These are phyloP conservation scores for Rhodamnia rubescens DNA, from an alignment of 345 rosid species.

Conservation along the genomic window DNA sequence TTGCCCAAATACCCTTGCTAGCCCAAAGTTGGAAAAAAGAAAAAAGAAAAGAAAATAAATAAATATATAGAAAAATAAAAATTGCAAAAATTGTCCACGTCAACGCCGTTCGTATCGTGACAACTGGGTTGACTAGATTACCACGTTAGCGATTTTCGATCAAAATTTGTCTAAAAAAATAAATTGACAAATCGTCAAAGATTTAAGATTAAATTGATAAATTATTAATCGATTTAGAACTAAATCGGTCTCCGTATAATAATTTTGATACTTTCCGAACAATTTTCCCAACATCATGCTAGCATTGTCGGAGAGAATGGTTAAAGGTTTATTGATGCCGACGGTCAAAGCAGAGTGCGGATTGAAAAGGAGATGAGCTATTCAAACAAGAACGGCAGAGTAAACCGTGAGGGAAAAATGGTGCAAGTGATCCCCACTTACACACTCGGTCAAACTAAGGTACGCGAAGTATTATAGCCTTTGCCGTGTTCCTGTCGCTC, in stretches of 20 bases:
- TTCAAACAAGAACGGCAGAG: neutral
- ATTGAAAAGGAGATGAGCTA: neutral
- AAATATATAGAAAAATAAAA: neutral
- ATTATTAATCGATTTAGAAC: neutral
- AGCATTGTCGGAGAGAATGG: neutral
- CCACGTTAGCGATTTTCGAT: rapidly evolving
- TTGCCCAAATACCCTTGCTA: neutral
- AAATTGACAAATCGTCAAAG: rapidly evolving
- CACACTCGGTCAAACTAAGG: neutral
- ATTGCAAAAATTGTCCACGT: neutral
- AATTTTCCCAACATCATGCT: neutral
- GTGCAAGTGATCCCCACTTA: neutral
- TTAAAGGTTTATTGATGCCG: neutral
- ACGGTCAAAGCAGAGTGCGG: neutral
- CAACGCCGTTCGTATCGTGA: rapidly evolving
- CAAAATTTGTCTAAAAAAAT: neutral
- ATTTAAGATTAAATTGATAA: neutral
- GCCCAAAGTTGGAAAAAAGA: neutral
- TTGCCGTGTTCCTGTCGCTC: neutral
- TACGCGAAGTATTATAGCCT: neutral
- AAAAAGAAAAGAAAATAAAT: too few relatives aligned
- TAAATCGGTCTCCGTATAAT: rapidly evolving
- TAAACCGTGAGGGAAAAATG: neutral
- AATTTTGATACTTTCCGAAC: neutral
- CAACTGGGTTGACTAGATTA: rapidly evolving